These are phyloP conservation scores for Ceratobasidium papillatum DNA, from an alignment of 1,284 basidiomycete species.

Conservation along the genomic window DNA sequence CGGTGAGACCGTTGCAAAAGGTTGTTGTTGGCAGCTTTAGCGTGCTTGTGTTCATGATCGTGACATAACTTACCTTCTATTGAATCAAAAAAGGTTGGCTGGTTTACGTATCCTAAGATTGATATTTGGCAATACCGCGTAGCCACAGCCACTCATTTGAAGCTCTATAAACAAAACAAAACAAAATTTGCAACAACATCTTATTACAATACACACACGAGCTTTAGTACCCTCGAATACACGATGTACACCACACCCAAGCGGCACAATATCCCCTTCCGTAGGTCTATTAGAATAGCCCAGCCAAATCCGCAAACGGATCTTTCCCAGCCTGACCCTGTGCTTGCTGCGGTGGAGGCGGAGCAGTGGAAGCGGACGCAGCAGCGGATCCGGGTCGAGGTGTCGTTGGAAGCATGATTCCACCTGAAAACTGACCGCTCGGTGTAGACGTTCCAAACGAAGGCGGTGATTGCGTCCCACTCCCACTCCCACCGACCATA, in stretches of 20 bases:
- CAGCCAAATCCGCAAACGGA: slow-evolving; percentile 81
- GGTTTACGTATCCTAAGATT: not conserved
- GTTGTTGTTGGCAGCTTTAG: no score
- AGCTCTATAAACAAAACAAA: not conserved
- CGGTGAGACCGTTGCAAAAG: no score
- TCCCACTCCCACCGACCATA: slow-evolving; percentile 18
- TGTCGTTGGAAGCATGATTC: slow-evolving; percentile 38
- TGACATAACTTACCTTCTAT: not conserved
- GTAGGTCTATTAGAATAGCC: slow-evolving; percentile 64
- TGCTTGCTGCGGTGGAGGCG: slow-evolving; percentile 46
- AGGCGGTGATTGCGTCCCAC: slow-evolving; percentile 43
- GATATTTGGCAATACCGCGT: not conserved
- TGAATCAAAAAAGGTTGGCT: not conserved
- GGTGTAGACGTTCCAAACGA: slow-evolving; percentile 41
- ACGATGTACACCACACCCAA: not conserved
- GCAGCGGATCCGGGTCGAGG: slow-evolving; percentile 43
- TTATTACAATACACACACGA: not conserved
- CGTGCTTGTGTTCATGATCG: no score
- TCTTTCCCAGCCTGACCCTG: slow-evolving; percentile 63
- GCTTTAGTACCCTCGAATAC: not conserved
- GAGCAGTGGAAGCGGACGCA: slow-evolving; percentile 39
- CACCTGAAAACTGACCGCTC: not conserved
- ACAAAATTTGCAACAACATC: not conserved
- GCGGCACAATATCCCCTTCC: not conserved
- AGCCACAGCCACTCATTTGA: not conserved